Conservation (phyloP, 2,329 filamentous ascomycete genomes). For the Trichoderma brevicompactum region DNA sequence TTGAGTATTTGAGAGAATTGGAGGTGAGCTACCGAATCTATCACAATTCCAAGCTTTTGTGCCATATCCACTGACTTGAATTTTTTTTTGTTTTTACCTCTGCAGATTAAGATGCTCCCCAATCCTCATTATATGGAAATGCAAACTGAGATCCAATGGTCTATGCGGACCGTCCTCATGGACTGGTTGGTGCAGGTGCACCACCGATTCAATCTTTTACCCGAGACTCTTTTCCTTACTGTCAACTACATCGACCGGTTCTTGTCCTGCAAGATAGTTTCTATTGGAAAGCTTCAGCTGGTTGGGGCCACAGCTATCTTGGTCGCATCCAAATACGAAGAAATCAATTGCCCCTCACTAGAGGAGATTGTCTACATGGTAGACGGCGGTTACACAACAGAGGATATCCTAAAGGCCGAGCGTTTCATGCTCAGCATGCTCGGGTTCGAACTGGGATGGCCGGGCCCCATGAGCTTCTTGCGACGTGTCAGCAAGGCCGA, state of each 20-base stretch:
- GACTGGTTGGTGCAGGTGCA: conserved; percentile 99
- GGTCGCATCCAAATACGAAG: conserved; percentile 96
- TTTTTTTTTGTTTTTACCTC: not conserved
- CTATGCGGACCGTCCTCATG: conserved; percentile 95
- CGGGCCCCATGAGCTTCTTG: conserved; percentile 98
- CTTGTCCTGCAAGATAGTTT: conserved; percentile 91
- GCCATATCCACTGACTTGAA: not conserved
- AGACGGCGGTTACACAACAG: conserved; percentile 82
- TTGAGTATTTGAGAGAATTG: conserved; percentile 84
- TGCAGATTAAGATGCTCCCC: conserved; percentile 76
- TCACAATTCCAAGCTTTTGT: not conserved
- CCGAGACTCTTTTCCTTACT: conserved; percentile 91
- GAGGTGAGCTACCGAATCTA: conserved; percentile 63
- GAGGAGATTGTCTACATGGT: conserved; percentile 99
- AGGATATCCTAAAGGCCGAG: conserved; percentile 96
- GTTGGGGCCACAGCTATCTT: conserved; percentile 96
- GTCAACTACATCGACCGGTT: conserved; percentile 99
- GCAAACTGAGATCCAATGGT: conserved; percentile 98
- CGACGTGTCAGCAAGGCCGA: conserved; percentile 97
- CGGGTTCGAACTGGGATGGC: conserved; percentile 93
- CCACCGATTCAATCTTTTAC: conserved; percentile 84
- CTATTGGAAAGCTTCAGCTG: conserved; percentile 90
- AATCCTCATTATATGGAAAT: conserved; percentile 95
- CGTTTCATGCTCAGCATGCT: conserved; percentile 98
- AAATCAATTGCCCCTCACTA: conserved; percentile 96